These are phyloP conservation scores for Deinandra increscens DNA, from an alignment of 129 eudicot genomes.

Conservation along the genomic window DNA sequence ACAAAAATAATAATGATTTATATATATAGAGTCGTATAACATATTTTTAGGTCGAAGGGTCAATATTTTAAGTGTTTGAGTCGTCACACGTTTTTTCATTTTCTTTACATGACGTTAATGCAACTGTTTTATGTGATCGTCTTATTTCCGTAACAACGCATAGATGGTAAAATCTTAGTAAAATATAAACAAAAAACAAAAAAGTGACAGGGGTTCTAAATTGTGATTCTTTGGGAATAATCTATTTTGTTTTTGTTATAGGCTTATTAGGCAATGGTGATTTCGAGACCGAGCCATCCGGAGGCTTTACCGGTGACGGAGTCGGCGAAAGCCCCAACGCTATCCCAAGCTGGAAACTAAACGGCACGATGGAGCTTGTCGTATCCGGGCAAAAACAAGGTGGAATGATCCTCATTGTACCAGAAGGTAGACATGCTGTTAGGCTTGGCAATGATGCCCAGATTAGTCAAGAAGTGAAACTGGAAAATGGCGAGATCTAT, in stretches of 20 bases:
- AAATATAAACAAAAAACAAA: too few relatives aligned
- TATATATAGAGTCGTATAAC: too few relatives aligned
- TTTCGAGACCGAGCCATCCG: constrained; percentile 80
- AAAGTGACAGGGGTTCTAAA: too few relatives aligned
- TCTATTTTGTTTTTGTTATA: constrained; percentile 21
- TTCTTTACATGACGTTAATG: too few relatives aligned
- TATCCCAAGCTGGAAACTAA: constrained; percentile 73
- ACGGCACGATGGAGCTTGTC: constrained; percentile 80
- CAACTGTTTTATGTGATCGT: too few relatives aligned
- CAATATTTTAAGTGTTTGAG: too few relatives aligned
- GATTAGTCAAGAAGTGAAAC: constrained; percentile 64
- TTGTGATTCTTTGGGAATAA: neutral
- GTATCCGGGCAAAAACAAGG: constrained; percentile 92
- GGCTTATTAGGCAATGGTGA: constrained; percentile 80
- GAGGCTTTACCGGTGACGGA: constrained; percentile 58
- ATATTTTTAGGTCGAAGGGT: too few relatives aligned
- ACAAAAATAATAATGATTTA: too few relatives aligned
- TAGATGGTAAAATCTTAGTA: too few relatives aligned
- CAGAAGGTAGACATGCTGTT: constrained; percentile 83
- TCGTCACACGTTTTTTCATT: too few relatives aligned
- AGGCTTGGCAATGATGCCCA: constrained; percentile 91
- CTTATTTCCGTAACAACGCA: too few relatives aligned
- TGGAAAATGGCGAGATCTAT: constrained; percentile 73
- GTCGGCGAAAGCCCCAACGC: constrained; percentile 47
- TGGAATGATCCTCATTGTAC: constrained; percentile 96